Evolutionary conservation across 306 rosid genomes (phyloP).

Genomic region (Alnus rubra): DNA sequence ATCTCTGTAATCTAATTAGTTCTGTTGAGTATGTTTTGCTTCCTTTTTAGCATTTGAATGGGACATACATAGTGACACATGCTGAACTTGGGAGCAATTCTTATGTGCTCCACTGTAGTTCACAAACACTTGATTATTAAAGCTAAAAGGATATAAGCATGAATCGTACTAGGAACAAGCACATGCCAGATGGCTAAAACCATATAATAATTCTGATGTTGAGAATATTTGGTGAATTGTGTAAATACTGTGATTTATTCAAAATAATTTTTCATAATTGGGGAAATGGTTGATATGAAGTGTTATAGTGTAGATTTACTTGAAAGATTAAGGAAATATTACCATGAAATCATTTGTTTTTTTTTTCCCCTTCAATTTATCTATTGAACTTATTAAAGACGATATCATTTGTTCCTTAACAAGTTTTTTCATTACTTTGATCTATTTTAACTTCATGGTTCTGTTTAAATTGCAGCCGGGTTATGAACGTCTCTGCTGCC

Average conservation of each 20-base stretch:
- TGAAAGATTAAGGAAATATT: neutral
- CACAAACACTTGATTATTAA: neutral
- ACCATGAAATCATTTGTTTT: no score
- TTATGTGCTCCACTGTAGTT: neutral
- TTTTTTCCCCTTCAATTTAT: neutral
- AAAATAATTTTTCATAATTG: neutral
- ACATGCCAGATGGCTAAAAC: neutral
- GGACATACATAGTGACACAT: neutral
- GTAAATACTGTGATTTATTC: neutral
- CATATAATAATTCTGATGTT: neutral
- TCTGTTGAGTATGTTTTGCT: no score
- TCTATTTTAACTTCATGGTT: slow-evolving; percentile 5
- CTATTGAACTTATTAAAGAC: neutral
- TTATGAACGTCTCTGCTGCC: slow-evolving; percentile 84
- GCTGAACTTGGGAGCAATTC: slow-evolving; percentile 2
- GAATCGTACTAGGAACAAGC: neutral
- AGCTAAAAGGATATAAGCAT: neutral
- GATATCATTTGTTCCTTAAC: neutral
- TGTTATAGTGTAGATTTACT: neutral
- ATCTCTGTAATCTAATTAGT: neutral
- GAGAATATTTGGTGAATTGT: no score
- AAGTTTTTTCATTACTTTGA: neutral
- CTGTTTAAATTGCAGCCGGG: slow-evolving; percentile 64
- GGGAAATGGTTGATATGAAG: neutral
- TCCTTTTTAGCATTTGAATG: neutral